phyloP scores from a whole-genome alignment of 495 filamentous ascomycete species.

The Pseudomonodictys pantanalensis region DNA sequence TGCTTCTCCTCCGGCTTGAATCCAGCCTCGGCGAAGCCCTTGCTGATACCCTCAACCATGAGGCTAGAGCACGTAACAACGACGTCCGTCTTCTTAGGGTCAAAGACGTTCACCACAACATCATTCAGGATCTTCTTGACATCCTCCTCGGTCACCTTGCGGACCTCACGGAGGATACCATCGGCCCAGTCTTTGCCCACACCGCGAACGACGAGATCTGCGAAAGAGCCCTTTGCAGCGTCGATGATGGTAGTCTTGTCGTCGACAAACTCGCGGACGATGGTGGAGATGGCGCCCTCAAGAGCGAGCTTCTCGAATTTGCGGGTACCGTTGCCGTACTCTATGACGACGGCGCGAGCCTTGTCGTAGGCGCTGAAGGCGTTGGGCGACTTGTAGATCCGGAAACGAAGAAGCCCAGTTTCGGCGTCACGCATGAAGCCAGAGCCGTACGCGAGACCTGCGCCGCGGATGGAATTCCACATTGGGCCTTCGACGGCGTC shows the following conservation, averaged over 20 bases:
- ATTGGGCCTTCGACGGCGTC: constrained; percentile 92
- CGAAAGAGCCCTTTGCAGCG: constrained; percentile 78
- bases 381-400: constrained; percentile 85
- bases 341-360: constrained; percentile 69
- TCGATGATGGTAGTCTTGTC: constrained; percentile 77
- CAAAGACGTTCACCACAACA: constrained; percentile 74
- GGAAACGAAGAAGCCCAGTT: constrained; percentile 73
- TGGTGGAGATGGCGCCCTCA: constrained; percentile 84
- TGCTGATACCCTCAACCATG: too few species aligned
- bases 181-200: constrained; percentile 76
- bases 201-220: constrained; percentile 72
- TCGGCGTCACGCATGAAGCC: constrained; percentile 71
- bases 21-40: too few species aligned
- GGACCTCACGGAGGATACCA: constrained; percentile 70
- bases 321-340: constrained; percentile 57
- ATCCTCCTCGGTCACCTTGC: constrained; percentile 71
- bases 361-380: constrained; percentile 81
- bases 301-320: constrained; percentile 76
- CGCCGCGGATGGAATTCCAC: constrained; percentile 87
- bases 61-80: constrained; percentile 94
- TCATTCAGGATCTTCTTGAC: constrained; percentile 72
- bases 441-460: constrained; percentile 85
- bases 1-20: too few species aligned
- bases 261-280: constrained; percentile 80
- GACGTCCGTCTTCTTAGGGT: constrained; percentile 71